Percentiles rank a stretch among this genome's conserved stretches.
These are phyloP conservation scores for Danielozyma ontarioensis DNA, from an alignment of 805 yeast species.

Conservation along the genomic window DNA sequence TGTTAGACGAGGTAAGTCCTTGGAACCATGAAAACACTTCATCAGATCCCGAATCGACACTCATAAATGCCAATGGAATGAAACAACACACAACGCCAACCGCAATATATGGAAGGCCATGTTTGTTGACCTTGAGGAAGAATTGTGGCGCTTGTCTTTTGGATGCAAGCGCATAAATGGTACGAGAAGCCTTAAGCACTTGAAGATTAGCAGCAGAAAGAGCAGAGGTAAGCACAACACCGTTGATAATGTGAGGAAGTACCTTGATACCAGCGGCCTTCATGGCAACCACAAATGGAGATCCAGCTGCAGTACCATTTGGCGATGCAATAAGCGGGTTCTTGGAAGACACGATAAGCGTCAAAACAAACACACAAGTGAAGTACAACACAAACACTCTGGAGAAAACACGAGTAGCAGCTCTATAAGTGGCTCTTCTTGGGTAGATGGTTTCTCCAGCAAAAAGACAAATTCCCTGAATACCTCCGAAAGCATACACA, in stretches of 20 bases:
- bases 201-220: slow-evolving; percentile 32
- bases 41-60: slow-evolving; percentile 16
- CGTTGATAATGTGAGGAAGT: slow-evolving; percentile 33
- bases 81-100: slow-evolving; percentile 18
- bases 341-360: slow-evolving; percentile 28
- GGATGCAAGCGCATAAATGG: slow-evolving; percentile 30
- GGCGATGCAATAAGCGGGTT: slow-evolving; percentile 20
- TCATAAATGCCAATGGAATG: slow-evolving; percentile 35
- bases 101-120: slow-evolving; percentile 26
- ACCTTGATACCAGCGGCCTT: slow-evolving; percentile 26
- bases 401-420: slow-evolving; percentile 24
- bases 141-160: slow-evolving; percentile 34
- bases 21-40: slow-evolving; percentile 33
- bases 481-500: slow-evolving; percentile 32
- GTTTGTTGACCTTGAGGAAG: slow-evolving; percentile 24
- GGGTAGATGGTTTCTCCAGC: slow-evolving; percentile 32
- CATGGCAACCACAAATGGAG: slow-evolving; percentile 39
- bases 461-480: slow-evolving; percentile 17
- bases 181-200: slow-evolving; percentile 25
- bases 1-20: slow-evolving; percentile 22
- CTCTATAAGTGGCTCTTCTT: slow-evolving; percentile 22
- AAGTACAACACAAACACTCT: slow-evolving; percentile 26
- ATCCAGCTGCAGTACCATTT: slow-evolving; percentile 25
- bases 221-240: slow-evolving; percentile 35
- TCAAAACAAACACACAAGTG: slow-evolving; percentile 24